These are phyloP conservation scores for Alternaria brassicicola DNA, from an alignment of 2,329 filamentous ascomycete species.

Conservation along the genomic window DNA sequence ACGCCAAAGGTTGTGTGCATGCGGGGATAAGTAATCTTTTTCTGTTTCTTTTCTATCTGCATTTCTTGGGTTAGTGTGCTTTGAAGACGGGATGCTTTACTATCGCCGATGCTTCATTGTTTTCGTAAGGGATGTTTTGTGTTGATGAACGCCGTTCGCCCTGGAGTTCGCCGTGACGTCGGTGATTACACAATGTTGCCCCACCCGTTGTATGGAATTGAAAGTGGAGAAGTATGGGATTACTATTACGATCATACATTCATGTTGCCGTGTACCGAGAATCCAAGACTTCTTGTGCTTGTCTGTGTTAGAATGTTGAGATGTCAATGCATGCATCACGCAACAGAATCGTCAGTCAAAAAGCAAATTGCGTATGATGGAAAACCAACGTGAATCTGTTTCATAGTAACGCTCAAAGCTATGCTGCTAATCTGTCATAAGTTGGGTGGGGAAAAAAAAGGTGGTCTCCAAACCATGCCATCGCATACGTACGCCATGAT, in stretches of 20 bases:
- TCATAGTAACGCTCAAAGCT: not conserved
- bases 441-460: not conserved
- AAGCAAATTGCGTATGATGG: not conserved
- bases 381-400: not conserved
- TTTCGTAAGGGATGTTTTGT: not conserved
- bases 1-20: not conserved
- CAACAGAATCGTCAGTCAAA: not conserved
- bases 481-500: slow-evolving; percentile 1
- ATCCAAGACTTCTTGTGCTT: not conserved
- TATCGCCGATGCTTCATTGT: not conserved
- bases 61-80: not conserved
- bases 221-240: not conserved
- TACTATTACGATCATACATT: not conserved
- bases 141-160: not conserved
- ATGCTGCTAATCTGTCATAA: not conserved
- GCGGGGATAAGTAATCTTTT: not conserved
- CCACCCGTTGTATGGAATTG: not conserved
- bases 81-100: not conserved
- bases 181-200: slow-evolving; percentile 2
- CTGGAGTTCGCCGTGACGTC: not conserved
- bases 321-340: not conserved
- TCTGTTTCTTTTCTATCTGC: not conserved
- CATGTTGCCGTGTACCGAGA: not conserved
- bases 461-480: not conserved
- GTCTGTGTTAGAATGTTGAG: not conserved